Evolutionary conservation across 2,329 filamentous ascomycete genomes (phyloP), one percentile per base, ranked within the genome.

Genomic region (Pseudocercospora fijiensis): DNA sequence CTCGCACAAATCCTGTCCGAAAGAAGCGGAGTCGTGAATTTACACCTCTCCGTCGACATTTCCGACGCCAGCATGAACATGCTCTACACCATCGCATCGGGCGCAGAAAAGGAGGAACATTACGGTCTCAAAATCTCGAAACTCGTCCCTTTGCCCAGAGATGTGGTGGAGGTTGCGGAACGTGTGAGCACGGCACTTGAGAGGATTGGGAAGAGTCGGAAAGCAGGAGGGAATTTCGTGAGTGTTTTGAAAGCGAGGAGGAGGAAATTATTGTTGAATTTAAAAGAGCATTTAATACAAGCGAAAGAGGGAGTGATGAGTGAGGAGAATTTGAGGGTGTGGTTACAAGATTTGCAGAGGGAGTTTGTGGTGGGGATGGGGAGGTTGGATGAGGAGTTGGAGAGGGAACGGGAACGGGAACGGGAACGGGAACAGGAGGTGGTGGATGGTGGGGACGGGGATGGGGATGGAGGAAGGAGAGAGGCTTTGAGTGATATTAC

Each of bases 71-170:
- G 84, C 37, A 90, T 96, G 79, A 91, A 84, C 0, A 97, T 98
- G 92, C 81, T 95, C 0, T 98, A 98, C 78, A 93, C 88, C 67
- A 84, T 97, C 41, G 82, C 85, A 0, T 84, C 89, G 13, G 94
- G 95, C 0, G 85, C 85, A 0, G 85, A 91, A 0, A 79, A 86
- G 61, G 87, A 91, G 60, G 81, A 86, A 52, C 87, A 92, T 69
- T 99, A 99, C 71, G 95, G 95, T 0, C 84, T 97, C n/a, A 83
- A 88, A 0, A 83, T 97, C 3, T 92, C 94, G 0, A 86, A 86
- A 30, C 84, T 92, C 0, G 82, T 95, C 24, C 88, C 90, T 0
- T 33, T 96, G 6, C 92, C 94, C 0, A 75, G 82, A 0, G 77
- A 78, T 0, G 85, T 96, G 2, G 79, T 96, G 2, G 79, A 88